A percentile compares a stretch with the other conserved stretches of the same genome.
Conservation (phyloP, 495 filamentous ascomycete genomes). For the Neurospora intermedia region DNA sequence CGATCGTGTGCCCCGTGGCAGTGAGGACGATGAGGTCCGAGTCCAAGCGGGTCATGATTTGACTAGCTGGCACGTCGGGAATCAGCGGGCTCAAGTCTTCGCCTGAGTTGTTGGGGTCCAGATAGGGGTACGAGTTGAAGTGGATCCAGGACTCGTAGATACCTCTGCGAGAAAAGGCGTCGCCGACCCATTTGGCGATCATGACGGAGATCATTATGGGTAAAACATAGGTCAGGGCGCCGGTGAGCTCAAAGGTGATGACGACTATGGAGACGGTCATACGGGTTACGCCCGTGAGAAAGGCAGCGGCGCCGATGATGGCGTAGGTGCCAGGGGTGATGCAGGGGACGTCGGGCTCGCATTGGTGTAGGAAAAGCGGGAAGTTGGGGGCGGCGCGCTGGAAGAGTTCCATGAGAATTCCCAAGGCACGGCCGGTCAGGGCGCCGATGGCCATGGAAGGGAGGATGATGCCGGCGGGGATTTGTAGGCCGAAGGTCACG, state of each 20-base stretch:
- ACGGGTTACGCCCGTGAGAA: conserved; percentile 89
- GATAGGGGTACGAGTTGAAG: conserved; percentile 90
- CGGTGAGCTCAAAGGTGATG: conserved; percentile 98
- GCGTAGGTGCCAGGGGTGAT: conserved; percentile 93
- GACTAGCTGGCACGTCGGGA: conserved; percentile 72
- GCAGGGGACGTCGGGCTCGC: conserved; percentile 81
- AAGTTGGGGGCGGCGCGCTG: conserved; percentile 66
- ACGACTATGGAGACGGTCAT: conserved; percentile 97
- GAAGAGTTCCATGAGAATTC: conserved; percentile 82
- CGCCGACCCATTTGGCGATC: conserved; percentile 96
- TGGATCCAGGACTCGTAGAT: conserved; percentile 99
- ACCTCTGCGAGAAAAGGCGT: conserved; percentile 85
- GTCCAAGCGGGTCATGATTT: conserved; percentile 87
- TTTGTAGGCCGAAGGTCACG: conserved; percentile 90
- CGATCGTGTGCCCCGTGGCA: conserved; percentile 78
- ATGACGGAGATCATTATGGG: conserved; percentile 99
- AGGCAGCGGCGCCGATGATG: conserved; percentile 92
- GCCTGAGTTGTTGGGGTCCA: conserved; percentile 69
- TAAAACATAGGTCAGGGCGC: conserved; percentile 89
- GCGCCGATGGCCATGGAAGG: conserved; percentile 97
- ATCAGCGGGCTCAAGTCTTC: conserved; percentile 45
- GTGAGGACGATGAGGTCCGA: conserved; percentile 74
- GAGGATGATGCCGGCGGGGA: conserved; percentile 92
- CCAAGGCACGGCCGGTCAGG: conserved; percentile 81
- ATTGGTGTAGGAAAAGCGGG: conserved; percentile 60